These are phyloP conservation scores for Sicyos edulis DNA, from an alignment of 306 rosid species.

Conservation along the genomic window DNA sequence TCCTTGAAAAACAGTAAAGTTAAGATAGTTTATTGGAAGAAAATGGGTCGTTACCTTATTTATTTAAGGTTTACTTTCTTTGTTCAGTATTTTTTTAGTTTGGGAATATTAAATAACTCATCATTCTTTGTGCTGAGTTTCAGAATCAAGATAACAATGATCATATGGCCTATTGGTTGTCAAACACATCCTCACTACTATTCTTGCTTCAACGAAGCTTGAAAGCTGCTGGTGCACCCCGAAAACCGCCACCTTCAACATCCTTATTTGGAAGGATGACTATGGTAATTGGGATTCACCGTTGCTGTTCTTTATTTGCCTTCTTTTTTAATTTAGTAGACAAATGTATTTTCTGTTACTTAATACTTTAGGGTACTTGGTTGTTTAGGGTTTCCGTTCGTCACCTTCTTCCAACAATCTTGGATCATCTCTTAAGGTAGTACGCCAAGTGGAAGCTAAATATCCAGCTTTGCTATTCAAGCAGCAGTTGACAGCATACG, in stretches of 20 bases:
- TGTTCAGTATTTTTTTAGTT: slow-evolving; percentile 4
- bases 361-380: slow-evolving; percentile 23
- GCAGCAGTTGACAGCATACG: slow-evolving; percentile 99
- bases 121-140: slow-evolving; percentile 25
- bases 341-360: not conserved
- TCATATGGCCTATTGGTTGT: slow-evolving; percentile 95
- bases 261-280: slow-evolving; percentile 98
- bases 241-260: slow-evolving; percentile 75
- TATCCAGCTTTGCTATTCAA: slow-evolving; percentile 98
- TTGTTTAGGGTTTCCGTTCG: slow-evolving; percentile 84
- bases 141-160: slow-evolving; percentile 95
- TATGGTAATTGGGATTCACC: slow-evolving; percentile 39
- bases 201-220: slow-evolving; percentile 88
- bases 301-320: not conserved
- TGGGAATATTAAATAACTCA: slow-evolving; percentile 7
- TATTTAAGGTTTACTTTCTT: not conserved
- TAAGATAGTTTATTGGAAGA: not conserved
- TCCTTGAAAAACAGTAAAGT: too few species aligned
- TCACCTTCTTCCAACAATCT: slow-evolving; percentile 86
- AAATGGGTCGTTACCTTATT: not conserved
- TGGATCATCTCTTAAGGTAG: slow-evolving; percentile 52
- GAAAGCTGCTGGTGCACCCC: slow-evolving; percentile 65
- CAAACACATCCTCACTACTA: slow-evolving; percentile 82
- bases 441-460: slow-evolving; percentile 91
- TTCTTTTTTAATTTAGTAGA: not conserved